A percentile compares a stretch with the other conserved stretches of the same genome.
These are phyloP conservation scores for Talaromyces sp. DNA, from an alignment of 2,329 filamentous ascomycete genomes.

Conservation along the genomic window DNA sequence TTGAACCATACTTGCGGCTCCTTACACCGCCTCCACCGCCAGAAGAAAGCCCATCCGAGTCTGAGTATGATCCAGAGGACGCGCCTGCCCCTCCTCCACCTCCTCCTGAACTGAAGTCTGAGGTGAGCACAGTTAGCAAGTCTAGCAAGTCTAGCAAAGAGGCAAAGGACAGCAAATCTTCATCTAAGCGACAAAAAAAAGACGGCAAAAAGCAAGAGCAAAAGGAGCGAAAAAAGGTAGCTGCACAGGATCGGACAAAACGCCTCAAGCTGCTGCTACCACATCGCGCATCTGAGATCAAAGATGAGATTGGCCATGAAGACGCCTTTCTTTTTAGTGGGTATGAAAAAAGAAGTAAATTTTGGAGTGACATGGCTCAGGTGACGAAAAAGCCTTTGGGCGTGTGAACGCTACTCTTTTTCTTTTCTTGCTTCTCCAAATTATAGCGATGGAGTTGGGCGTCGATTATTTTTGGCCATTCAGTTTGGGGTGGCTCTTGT, in stretches of 20 bases:
- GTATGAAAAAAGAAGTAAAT: neutral
- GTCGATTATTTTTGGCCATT: neutral
- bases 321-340: neutral
- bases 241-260: neutral
- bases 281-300: neutral
- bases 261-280: neutral
- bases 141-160: neutral
- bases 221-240: constrained; percentile 2
- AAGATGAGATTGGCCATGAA: neutral
- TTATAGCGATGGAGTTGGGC: neutral
- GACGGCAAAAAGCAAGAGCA: constrained; percentile 5
- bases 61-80: constrained; percentile 17
- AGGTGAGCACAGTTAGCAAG: neutral
- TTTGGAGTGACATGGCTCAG: neutral
- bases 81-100: constrained; percentile 14
- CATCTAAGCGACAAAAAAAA: neutral
- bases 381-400: neutral
- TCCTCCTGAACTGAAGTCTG: neutral
- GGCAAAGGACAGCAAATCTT: constrained; percentile 1
- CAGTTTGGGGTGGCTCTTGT: neutral
- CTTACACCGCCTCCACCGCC: constrained; percentile 21
- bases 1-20: constrained; percentile 24
- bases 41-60: constrained; percentile 17
- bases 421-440: neutral
- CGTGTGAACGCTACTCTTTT: constrained; percentile 14